phyloP scores from a whole-genome alignment of 2,329 filamentous ascomycete genomes.

The Cladosporium halotolerans region DNA sequence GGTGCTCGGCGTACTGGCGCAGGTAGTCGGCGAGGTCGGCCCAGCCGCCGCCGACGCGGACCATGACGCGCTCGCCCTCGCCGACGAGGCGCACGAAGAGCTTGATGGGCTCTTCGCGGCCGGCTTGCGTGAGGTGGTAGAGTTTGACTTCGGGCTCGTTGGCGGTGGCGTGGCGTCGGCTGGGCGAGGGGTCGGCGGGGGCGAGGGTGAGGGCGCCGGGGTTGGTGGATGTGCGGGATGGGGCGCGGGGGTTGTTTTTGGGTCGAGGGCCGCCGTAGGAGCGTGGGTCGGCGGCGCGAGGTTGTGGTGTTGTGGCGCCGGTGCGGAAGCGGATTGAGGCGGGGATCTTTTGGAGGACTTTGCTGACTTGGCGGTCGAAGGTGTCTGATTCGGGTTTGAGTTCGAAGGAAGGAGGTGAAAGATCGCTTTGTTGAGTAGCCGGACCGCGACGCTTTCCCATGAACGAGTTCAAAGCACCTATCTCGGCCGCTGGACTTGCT shows the following conservation, averaged over 20 bases:
- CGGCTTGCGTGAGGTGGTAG: constrained; percentile 82
- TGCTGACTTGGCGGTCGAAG: constrained; percentile 48
- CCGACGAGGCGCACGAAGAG: constrained; percentile 90
- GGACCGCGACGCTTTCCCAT: constrained; percentile 9
- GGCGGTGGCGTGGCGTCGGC: constrained; percentile 18
- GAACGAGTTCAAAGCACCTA: constrained; percentile 5
- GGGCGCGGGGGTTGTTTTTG: constrained; percentile 10
- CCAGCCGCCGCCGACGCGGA: constrained; percentile 97
- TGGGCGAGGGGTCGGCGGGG: constrained; percentile 31
- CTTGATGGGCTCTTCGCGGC: constrained; percentile 83
- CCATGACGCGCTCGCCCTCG: constrained; percentile 93
- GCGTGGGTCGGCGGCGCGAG: constrained; percentile 17
- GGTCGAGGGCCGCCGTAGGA: constrained; percentile 17
- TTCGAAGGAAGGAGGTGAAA: background rate
- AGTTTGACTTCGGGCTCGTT: constrained; percentile 66
- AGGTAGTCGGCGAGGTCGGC: constrained; percentile 92
- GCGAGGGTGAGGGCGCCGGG: constrained; percentile 24
- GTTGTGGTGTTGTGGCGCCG: constrained; percentile 29
- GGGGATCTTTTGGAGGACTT: constrained; percentile 29
- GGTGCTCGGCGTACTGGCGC: constrained; percentile 86
- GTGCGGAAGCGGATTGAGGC: constrained; percentile 69
- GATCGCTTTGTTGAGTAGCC: background rate
- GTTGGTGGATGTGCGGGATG: constrained; percentile 9
- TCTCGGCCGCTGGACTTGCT: background rate
- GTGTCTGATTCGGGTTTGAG: constrained; percentile 1